Evolutionary conservation across 2,329 filamentous ascomycete species (phyloP).

Genomic region (Trichoderma sp.): DNA sequence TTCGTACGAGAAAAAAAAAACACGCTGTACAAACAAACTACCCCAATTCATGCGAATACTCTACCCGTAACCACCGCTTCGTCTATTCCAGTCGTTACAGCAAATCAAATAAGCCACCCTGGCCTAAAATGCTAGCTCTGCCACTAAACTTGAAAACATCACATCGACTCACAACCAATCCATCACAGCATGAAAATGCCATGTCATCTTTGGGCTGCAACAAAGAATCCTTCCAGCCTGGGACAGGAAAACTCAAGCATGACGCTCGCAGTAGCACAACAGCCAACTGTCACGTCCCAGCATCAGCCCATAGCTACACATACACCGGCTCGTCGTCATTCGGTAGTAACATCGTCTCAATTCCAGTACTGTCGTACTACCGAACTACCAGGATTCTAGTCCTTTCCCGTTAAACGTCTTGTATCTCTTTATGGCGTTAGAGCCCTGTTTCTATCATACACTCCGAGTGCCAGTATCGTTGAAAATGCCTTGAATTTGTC

Average conservation of each 20-base stretch:
- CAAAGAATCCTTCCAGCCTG: background rate
- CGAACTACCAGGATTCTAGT: background rate
- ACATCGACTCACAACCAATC: background rate
- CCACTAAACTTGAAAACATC: background rate
- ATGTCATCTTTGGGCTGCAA: background rate
- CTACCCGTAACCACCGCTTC: background rate
- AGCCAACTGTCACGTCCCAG: background rate
- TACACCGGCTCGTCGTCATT: background rate
- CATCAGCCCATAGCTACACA: background rate
- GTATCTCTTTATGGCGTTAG: background rate
- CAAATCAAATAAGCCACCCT: background rate
- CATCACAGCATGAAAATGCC: background rate
- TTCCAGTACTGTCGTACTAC: too few species aligned
- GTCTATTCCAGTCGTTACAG: background rate
- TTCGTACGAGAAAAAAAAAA: background rate
- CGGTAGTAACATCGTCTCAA: background rate
- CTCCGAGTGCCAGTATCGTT: background rate
- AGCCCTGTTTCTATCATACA: background rate
- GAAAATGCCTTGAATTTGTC: background rate
- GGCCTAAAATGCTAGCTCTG: background rate
- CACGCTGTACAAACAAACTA: background rate
- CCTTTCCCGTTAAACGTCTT: background rate
- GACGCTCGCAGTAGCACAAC: background rate
- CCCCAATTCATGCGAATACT: background rate
- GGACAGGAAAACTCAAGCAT: background rate